Evolutionary conservation across 176 grass and related monocot species (phyloP).

Genomic region (Carex parvula): DNA sequence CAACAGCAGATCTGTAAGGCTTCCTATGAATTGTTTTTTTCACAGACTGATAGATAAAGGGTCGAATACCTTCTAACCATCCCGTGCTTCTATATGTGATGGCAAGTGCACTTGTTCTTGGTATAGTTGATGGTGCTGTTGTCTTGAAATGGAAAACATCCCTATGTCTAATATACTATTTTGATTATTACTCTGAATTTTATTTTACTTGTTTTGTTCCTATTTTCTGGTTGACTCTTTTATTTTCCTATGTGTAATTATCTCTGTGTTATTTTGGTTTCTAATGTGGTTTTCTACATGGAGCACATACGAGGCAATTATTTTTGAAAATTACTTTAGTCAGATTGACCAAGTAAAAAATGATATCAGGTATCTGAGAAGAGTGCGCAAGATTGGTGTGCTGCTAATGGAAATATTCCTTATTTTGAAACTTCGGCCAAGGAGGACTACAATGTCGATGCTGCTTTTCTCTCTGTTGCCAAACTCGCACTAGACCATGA

Average conservation of each 20-base stretch:
- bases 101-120: neutral
- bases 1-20: conserved; percentile 66
- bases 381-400: conserved; percentile 88
- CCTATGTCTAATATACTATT: neutral
- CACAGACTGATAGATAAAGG: neutral
- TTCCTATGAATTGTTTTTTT: neutral
- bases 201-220: neutral
- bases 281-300: neutral
- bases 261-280: neutral
- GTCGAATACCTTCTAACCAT: neutral
- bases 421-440: conserved; percentile 95
- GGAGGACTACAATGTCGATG: conserved; percentile 84
- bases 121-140: neutral
- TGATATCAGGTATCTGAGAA: conserved; percentile 68
- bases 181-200: neutral
- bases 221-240: neutral
- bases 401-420: conserved; percentile 76
- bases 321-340: neutral
- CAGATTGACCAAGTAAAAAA: neutral
- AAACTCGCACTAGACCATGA: conserved; percentile 77
- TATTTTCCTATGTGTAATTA: neutral
- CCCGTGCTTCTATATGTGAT: neutral
- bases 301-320: neutral
- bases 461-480: conserved; percentile 70
- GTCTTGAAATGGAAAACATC: neutral